Conservation (phyloP, 176 grass and related monocot genomes). For the Alopecurus myosuroides region DNA sequence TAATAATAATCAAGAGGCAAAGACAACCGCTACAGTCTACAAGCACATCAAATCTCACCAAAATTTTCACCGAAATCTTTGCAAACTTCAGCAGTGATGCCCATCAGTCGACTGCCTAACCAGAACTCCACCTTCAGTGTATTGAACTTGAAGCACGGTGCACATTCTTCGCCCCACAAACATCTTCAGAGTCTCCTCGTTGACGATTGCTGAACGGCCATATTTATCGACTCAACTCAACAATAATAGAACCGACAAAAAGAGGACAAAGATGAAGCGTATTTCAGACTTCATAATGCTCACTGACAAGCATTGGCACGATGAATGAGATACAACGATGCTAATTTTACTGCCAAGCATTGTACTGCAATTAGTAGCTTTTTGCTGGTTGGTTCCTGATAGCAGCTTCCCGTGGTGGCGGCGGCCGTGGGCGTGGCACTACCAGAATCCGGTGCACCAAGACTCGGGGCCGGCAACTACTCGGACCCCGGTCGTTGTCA, state of each 20-base stretch:
- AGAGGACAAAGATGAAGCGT: background rate
- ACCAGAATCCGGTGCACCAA: too few species aligned
- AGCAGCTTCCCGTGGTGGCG: too few species aligned
- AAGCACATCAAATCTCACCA: constrained; percentile 42
- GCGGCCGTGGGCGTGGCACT: too few species aligned
- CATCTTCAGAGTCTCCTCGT: constrained; percentile 62
- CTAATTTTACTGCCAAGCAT: too few species aligned
- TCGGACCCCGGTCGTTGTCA: too few species aligned
- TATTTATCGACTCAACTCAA: background rate
- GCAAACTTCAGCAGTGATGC: constrained; percentile 58
- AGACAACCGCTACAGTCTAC: background rate
- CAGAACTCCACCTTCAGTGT: constrained; percentile 46
- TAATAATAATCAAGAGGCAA: background rate
- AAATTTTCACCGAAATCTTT: constrained; percentile 76
- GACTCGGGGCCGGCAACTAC: too few species aligned
- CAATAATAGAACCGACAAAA: background rate
- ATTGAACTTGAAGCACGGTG: constrained; percentile 55
- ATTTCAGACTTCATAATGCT: background rate
- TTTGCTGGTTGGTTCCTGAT: too few species aligned
- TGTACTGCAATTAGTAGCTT: too few species aligned
- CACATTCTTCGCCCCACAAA: constrained; percentile 60
- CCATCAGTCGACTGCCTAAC: constrained; percentile 64
- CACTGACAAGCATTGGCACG: background rate
- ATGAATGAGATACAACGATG: background rate
- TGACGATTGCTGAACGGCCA: constrained; percentile 48